Evolutionary conservation across 768 basidiomycete genomes (phyloP), one percentile per base, ranked within the genome.

Genomic region (Leccinum barrowsii): DNA sequence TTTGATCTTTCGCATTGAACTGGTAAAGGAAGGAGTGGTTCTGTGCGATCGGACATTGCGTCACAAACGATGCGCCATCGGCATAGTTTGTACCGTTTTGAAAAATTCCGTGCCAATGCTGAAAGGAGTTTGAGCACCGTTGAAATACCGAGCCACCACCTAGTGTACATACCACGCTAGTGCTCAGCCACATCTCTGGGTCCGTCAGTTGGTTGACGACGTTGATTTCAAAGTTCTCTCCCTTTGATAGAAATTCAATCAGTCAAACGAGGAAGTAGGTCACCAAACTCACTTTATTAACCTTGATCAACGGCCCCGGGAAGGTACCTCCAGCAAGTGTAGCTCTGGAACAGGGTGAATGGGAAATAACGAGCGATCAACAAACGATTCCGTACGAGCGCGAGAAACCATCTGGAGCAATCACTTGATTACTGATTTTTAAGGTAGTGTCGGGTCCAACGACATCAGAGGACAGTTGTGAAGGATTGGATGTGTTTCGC

Each of bases 51-150:
- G 74, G 74, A 37, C 74, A 74, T 47, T 74, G 71, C 11, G 75
- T 68, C 37, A 79, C 69, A 52, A 71, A 74, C 5, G 74, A 71
- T 8, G 72, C 64, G 2, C 83, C 82, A 57, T 84, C 83, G 0
- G 67, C 77, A 64, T 71, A 77, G 59, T 75, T 79, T 24, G 77
- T 75, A 2, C 69, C 65, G 2, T 74, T 67, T 60, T 84, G 82
- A 59, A 75, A 74, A 34, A 84, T 57, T 11, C 83, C 82, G 59
- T 84, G 83, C 82, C 81, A 84, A 62, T 84, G 82, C 83, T 84
- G 28, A 19, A 49, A 54, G 10, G 32, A 6, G 19, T 22, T 28
- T 62, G 30, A 62, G 30, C 13, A 6, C 28, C 17, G 4, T 5
- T 22, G 30, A 50, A 32, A 34, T 17, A 17, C 40, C 12, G 17